Evolutionary conservation across 257 asterid species (phyloP), one percentile per base, ranked within the genome.

Genomic region (Lavandula angustifolia): DNA sequence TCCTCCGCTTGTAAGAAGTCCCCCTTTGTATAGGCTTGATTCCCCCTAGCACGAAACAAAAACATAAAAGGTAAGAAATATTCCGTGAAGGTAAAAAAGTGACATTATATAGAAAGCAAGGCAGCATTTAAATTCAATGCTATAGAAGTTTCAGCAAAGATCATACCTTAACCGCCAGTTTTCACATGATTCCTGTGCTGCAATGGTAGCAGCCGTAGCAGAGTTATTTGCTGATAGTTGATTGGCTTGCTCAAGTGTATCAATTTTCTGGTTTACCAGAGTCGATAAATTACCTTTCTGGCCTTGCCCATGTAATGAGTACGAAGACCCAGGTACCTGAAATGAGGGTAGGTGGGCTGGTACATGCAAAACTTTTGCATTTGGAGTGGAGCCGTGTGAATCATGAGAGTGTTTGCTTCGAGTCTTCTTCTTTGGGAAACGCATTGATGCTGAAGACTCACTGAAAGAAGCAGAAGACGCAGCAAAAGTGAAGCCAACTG

Each of bases 161-260:
- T 55, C 79, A 57, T 72, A 90, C 99, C 97, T 89, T 57, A 90
- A 75, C 63, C 96, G 86, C 96, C 94, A 94, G 68, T 82, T 90
- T 85, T 94, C 99, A 83, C 99, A 94, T 70, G 88, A 77, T 84
- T 94, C 96, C 74, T 85, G 92, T 64, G 88, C 84, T 35, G 89
- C 86, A 79, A 78, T 76, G 77, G 87, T 78, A 54, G 80, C 80
- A 69, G 81, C 69, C 58, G 78, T 69, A 38, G 73, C 44, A 60
- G 81, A 72, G 64, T 58, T 85, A 66, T 76, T 82, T 75, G 68
- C 53, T 67, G 74, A 79, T 60, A 62, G 67, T 54, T 79, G 80
- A 71, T 75, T 79, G 64, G 74, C 80, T 62, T 76, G 78, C 73
- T 72, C 79, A 58, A 75, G 22, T 57, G 73, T 71, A 58, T 70